Evolutionary conservation across 345 rosid genomes (phyloP).

Genomic region (Melaleuca alternifolia): DNA sequence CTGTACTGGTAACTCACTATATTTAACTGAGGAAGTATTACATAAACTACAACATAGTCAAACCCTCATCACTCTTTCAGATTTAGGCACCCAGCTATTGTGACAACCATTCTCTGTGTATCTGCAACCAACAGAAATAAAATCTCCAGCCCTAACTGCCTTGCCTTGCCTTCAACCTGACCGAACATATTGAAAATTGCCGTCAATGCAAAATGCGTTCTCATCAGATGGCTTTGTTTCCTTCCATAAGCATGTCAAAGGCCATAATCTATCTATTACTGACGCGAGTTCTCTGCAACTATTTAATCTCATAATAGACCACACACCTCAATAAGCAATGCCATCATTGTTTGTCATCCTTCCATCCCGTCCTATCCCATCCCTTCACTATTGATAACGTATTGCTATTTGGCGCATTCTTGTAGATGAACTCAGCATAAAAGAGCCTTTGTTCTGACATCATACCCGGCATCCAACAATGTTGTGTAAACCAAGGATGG

Average conservation of each 20-base stretch:
- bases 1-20: neutral
- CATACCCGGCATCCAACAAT: neutral
- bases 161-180: neutral
- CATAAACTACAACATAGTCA: neutral
- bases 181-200: neutral
- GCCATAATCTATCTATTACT: neutral
- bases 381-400: neutral
- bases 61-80: neutral
- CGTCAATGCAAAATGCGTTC: neutral
- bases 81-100: neutral
- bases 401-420: neutral
- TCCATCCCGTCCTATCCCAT: neutral
- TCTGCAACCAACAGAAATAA: neutral
- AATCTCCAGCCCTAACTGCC: neutral
- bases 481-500: neutral
- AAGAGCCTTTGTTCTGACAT: neutral
- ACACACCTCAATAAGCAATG: neutral
- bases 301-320: neutral
- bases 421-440: neutral
- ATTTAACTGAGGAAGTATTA: neutral
- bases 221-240: neutral
- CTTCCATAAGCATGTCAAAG: neutral
- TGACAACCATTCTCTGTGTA: neutral
- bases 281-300: neutral
- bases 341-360: neutral